Conservation (phyloP, 768 basidiomycete species). For the Leucocoprinus sp. region DNA sequence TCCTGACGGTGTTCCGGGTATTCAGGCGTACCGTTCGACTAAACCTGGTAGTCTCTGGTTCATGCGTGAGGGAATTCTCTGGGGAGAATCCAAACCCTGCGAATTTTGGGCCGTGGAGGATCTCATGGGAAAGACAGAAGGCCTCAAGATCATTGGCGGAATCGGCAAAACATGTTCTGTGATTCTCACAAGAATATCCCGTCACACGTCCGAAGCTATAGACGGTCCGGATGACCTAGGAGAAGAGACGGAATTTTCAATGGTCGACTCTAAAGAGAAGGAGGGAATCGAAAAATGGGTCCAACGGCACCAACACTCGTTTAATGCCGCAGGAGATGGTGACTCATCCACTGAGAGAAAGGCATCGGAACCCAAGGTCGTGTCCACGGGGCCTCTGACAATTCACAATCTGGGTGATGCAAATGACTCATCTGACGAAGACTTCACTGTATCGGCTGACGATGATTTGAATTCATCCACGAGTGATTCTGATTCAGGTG, state of each 20-base stretch:
- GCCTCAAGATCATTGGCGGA: constrained; percentile 47
- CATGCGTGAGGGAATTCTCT: constrained; percentile 55
- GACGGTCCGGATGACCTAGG: constrained; percentile 31
- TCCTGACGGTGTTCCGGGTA: constrained; percentile 44
- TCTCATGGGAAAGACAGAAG: constrained; percentile 41
- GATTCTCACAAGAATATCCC: constrained; percentile 34
- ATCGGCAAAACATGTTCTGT: constrained; percentile 64
- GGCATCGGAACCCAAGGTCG: constrained; percentile 7
- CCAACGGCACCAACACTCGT: constrained; percentile 43
- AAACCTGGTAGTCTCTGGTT: constrained; percentile 71
- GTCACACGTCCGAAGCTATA: constrained; percentile 10
- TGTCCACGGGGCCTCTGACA: constrained; percentile 20
- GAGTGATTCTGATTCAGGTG: constrained; percentile 16
- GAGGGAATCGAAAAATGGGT: constrained; percentile 62
- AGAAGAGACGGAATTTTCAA: constrained; percentile 58
- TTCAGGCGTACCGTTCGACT: constrained; percentile 65
- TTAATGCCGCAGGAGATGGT: constrained; percentile 36
- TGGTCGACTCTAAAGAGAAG: constrained; percentile 66
- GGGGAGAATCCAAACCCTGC: constrained; percentile 70
- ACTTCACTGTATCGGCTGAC: constrained; percentile 28
- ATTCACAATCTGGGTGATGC: constrained; percentile 22
- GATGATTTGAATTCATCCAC: constrained; percentile 20
- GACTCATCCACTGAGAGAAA: constrained; percentile 11
- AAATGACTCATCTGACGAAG: constrained; percentile 41
- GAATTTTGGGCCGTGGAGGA: constrained; percentile 66